Evolutionary conservation across 805 yeast species (phyloP).

Genomic region (Sungouiozyma intestinalis): DNA sequence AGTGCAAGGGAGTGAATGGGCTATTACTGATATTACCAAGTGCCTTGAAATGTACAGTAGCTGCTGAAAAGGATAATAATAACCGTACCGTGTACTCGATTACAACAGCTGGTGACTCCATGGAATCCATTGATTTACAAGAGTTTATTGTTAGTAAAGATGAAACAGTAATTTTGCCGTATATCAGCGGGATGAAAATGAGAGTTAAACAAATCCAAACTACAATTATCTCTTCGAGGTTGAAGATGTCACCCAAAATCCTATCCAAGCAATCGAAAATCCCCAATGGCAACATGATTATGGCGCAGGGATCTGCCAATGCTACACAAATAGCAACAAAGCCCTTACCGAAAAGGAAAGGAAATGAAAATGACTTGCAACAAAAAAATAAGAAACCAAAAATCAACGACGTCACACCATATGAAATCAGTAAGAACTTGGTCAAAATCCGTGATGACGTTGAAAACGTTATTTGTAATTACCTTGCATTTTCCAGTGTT

Average conservation of each 20-base stretch:
- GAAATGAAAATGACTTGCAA: too few relatives aligned
- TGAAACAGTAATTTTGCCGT: conserved; percentile 59
- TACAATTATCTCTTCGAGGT: neutral
- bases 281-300: too few relatives aligned
- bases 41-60: conserved; percentile 26
- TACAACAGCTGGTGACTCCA: neutral
- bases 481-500: conserved; percentile 80
- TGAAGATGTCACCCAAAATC: too few relatives aligned
- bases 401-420: neutral
- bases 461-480: conserved; percentile 62
- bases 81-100: conserved; percentile 2
- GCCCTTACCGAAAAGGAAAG: too few relatives aligned
- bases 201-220: neutral
- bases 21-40: conserved; percentile 55
- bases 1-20: conserved; percentile 81
- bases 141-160: conserved; percentile 25
- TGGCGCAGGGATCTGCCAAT: too few relatives aligned
- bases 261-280: too few relatives aligned
- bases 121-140: neutral
- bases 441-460: conserved; percentile 34
- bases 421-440: neutral
- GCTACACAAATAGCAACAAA: too few relatives aligned
- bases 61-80: conserved; percentile 10
- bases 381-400: neutral
- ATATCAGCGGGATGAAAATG: conserved; percentile 31